Percentiles rank a stretch among this genome's conserved stretches.
Evolutionary conservation across 768 basidiomycete genomes (phyloP).

Genomic region (Boletales sp.): DNA sequence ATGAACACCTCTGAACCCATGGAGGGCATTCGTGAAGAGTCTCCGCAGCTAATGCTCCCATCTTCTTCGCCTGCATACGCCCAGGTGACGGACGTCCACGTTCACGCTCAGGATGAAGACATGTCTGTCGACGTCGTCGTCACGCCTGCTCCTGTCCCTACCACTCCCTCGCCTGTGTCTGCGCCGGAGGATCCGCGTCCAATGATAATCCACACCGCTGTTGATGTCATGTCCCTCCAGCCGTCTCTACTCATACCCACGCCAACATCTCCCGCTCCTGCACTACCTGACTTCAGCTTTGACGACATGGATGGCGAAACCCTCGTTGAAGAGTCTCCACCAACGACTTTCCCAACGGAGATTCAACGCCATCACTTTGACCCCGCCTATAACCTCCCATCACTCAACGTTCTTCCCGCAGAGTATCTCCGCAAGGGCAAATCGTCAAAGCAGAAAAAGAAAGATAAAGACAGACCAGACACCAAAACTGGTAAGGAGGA

Average conservation of each 20-base stretch:
- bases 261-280: constrained; percentile 32
- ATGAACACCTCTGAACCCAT: constrained; percentile 14
- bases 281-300: constrained; percentile 32
- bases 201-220: constrained; percentile 24
- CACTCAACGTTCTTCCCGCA: constrained; percentile 49
- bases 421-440: constrained; percentile 53
- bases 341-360: constrained; percentile 12
- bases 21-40: constrained; percentile 21
- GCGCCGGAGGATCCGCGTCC: constrained; percentile 3
- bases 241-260: constrained; percentile 34
- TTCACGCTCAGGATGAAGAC: background rate
- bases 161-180: background rate
- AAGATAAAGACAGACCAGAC: constrained; percentile 49
- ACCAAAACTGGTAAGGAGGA: constrained; percentile 57
- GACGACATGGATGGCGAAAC: constrained; percentile 27
- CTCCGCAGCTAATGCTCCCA: constrained; percentile 22
- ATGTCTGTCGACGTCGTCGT: background rate
- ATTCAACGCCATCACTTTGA: constrained; percentile 37
- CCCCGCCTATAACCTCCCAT: constrained; percentile 52
- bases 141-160: background rate
- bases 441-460: constrained; percentile 47
- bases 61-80: constrained; percentile 17
- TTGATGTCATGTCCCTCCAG: constrained; percentile 26
- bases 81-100: background rate
- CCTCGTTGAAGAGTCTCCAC: constrained; percentile 13